Evolutionary conservation across 106 monocot genomes (phyloP), one percentile per base, ranked within the genome.

Genomic region (Allium fistulosum): DNA sequence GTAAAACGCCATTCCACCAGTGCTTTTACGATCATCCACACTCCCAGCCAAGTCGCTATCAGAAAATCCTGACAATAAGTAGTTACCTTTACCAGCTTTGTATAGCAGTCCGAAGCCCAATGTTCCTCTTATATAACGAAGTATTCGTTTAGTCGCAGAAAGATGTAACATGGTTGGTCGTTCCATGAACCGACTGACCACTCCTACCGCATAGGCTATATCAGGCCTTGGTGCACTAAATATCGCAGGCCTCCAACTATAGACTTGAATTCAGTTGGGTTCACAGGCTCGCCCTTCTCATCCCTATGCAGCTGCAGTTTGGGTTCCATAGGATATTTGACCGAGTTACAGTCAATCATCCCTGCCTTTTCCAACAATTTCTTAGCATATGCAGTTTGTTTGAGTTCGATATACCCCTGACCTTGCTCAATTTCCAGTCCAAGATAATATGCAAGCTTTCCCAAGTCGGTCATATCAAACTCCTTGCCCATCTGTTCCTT

Each of bases 401-500:
- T 60, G 13, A 62, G 26, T 46, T 68, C 68, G 18, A 52, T 48
- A 52, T 15, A 51, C 12, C 22, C 11, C 15, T 68, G 15, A 0
- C 8, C 28, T 67, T 68, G 58, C 7, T 52, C 61, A 13, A 75
- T 37, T 16, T 75, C 75, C 11, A 75, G 26, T 1, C 68, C 67
- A 49, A 59, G 61, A 37, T 60, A 68, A 48, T 75, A 68, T 10
- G 59, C 16, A 37, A 69, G 51, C 4, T 61, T 11, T 3, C 69
- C 55, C 7, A 76, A 2, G 26, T 70, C 63, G 12, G 53, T 76
- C 69, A 70, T 76, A 9, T 76, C 76, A n/a, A 69, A 76, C 12
- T 50, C 46, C 7, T 6, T 37, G 8, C 10, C 22, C 46, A 48
- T 53, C 0, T 49, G 46, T 9, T 17, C 10, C 46, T 47, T 73